Percentiles rank a stretch among this genome's conserved stretches.
These are phyloP conservation scores for Suillus subaureus DNA, from an alignment of 768 basidiomycete species.

Conservation along the genomic window DNA sequence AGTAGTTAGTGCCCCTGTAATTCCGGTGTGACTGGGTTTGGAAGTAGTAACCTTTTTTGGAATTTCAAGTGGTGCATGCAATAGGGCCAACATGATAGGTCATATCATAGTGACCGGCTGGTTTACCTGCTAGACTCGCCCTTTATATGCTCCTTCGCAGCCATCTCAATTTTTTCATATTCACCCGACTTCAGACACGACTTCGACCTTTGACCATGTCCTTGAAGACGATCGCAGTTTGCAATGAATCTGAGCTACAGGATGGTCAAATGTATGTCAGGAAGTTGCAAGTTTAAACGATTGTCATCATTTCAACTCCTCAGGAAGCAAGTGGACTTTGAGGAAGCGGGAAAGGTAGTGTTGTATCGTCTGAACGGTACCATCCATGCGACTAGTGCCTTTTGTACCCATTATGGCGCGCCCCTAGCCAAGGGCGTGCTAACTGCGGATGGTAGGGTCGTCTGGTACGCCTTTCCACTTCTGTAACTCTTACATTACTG, in stretches of 20 bases:
- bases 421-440: conserved; percentile 83
- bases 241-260: conserved; percentile 47
- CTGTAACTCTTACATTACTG: background rate
- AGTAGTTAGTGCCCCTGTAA: background rate
- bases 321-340: conserved; percentile 86
- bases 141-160: conserved; percentile 1
- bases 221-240: conserved; percentile 54
- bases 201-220: conserved; percentile 8
- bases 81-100: background rate
- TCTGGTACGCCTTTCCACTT: conserved; percentile 54
- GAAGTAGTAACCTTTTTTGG: background rate
- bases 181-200: conserved; percentile 2
- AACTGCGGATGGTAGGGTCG: conserved; percentile 74
- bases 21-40: background rate
- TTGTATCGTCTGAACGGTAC: conserved; percentile 76
- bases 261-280: conserved; percentile 56
- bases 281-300: background rate
- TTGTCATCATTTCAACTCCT: background rate
- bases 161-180: conserved; percentile 1
- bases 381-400: conserved; percentile 77
- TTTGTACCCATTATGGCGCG: conserved; percentile 92
- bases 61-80: background rate
- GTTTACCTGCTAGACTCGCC: background rate
- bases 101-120: background rate
- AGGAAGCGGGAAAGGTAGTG: conserved; percentile 73